Evolutionary conservation across 345 rosid genomes (phyloP).

Genomic region (Hirschfeldia incana): DNA sequence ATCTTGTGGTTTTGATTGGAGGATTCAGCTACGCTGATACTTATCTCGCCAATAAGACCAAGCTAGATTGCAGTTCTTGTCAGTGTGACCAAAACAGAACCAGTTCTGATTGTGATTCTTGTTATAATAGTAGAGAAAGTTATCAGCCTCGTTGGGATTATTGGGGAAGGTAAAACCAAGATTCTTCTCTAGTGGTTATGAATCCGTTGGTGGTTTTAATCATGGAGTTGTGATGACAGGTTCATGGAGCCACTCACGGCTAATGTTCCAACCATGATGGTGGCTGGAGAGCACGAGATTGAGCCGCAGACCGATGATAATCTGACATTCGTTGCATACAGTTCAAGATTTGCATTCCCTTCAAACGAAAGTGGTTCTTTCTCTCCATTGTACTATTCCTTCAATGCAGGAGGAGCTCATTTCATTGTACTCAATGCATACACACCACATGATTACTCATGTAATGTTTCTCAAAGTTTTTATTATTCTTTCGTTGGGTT

Average conservation of each 20-base stretch:
- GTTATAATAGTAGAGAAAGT: slow-evolving; percentile 39
- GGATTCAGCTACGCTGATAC: slow-evolving; percentile 76
- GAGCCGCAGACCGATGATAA: slow-evolving; percentile 57
- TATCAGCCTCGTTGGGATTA: slow-evolving; percentile 99
- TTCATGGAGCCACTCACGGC: slow-evolving; percentile 73
- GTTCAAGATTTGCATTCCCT: slow-evolving; percentile 77
- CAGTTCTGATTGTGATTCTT: slow-evolving; percentile 13
- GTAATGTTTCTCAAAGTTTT: slow-evolving; percentile 40
- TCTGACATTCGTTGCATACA: slow-evolving; percentile 59
- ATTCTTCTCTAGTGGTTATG: not conserved
- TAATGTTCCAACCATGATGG: slow-evolving; percentile 73
- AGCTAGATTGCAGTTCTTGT: slow-evolving; percentile 53
- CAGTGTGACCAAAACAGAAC: slow-evolving; percentile 13
- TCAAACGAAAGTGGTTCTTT: slow-evolving; percentile 62
- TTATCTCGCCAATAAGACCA: slow-evolving; percentile 66
- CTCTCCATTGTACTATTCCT: slow-evolving; percentile 75
- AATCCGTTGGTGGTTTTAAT: not conserved
- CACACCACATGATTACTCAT: slow-evolving; percentile 50
- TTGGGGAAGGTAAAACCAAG: slow-evolving; percentile 80
- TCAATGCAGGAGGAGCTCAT: slow-evolving; percentile 82
- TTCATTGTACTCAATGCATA: slow-evolving; percentile 72
- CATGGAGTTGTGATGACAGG: slow-evolving; percentile 40
- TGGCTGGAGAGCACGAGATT: slow-evolving; percentile 76
- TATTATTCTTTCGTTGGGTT: not conserved
- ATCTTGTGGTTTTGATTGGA: slow-evolving; percentile 77